These are phyloP conservation scores for Salix brachista DNA, from an alignment of 345 rosid genomes.

Conservation along the genomic window DNA sequence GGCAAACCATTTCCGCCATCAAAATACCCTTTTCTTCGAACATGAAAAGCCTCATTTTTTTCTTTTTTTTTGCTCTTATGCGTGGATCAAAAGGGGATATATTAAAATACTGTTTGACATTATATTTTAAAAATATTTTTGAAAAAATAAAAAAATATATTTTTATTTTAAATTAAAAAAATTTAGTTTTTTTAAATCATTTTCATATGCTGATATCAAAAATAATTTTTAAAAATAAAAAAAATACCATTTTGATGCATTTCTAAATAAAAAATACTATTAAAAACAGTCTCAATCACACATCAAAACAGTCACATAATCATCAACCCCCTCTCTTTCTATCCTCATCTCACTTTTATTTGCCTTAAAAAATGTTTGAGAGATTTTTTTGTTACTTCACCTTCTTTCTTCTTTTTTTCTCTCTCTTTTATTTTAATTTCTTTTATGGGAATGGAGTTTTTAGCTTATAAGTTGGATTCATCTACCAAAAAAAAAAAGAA, in stretches of 20 bases:
- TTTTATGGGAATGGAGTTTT: not conserved
- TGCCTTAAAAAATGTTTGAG: not conserved
- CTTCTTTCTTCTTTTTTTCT: no score
- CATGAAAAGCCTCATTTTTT: not conserved
- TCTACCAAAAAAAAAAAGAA: not conserved
- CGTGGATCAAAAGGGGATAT: not conserved
- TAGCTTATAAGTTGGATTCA: not conserved
- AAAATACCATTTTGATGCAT: no score
- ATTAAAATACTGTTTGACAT: no score
- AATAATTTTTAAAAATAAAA: no score
- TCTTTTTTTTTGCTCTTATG: not conserved
- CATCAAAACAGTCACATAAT: rapidly evolving
- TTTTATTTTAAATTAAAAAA: no score
- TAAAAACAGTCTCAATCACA: no score
- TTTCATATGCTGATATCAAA: no score
- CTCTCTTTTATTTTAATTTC: not conserved
- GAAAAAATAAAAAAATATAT: no score
- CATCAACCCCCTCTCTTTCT: not conserved
- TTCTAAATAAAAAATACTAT: rapidly evolving
- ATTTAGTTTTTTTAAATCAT: no score
- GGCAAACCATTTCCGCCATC: not conserved
- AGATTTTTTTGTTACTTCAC: not conserved
- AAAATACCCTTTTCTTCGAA: not conserved
- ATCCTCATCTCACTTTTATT: not conserved
- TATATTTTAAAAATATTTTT: no score